phyloP scores from a whole-genome alignment of 2,329 filamentous ascomycete species.

The Pseudogymnoascus sp. region DNA sequence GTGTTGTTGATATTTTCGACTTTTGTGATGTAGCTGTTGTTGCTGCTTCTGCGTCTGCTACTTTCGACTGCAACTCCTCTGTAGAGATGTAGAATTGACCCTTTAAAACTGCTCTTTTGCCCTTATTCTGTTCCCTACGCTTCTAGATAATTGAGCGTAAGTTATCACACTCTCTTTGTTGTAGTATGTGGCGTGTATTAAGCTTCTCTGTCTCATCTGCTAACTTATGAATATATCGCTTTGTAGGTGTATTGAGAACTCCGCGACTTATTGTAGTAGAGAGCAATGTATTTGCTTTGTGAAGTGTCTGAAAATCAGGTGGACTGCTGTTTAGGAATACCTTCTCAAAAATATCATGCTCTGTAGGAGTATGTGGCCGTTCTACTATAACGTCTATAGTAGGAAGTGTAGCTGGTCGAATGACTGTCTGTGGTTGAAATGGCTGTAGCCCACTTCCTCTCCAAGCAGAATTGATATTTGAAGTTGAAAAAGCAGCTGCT shows the following conservation, averaged over 20 bases:
- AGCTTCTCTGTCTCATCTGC: too few species aligned
- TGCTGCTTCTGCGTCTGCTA: too few species aligned
- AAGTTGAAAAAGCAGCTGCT: not conserved
- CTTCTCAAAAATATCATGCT: not conserved
- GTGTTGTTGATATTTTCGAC: not conserved
- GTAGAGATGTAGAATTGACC: too few species aligned
- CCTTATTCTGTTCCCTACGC: not conserved
- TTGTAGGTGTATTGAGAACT: not conserved
- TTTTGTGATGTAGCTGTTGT: not conserved
- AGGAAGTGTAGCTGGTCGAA: not conserved
- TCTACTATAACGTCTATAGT: not conserved
- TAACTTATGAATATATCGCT: too few species aligned
- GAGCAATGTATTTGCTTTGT: not conserved
- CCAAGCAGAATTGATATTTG: slow-evolving; percentile 9
- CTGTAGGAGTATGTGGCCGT: not conserved
- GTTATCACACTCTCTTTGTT: not conserved
- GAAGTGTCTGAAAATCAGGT: too few species aligned
- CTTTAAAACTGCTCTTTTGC: too few species aligned
- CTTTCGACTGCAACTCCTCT: too few species aligned
- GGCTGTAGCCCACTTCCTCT: not conserved
- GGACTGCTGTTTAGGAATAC: not conserved
- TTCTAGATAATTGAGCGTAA: not conserved
- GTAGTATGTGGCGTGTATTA: not conserved
- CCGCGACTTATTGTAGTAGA: not conserved
- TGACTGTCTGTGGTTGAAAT: not conserved